Evolutionary conservation across 345 rosid species (phyloP), one percentile per base, ranked within the genome.

Genomic region (Salix brachista): DNA sequence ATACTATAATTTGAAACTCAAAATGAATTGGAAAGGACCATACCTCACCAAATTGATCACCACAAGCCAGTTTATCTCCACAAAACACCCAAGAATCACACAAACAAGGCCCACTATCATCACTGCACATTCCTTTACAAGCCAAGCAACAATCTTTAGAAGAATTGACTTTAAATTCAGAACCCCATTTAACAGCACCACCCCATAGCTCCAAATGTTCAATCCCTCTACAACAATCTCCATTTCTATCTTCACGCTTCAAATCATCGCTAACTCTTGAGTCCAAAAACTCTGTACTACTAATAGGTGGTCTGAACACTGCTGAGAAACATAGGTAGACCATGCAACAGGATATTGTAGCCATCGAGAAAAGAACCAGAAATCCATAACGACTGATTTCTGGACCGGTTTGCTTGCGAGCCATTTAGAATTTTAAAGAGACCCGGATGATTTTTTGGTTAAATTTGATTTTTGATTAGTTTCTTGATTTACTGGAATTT

Each of bases 61-160:
- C 82, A 75, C 89, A 86, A 36, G 80, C 81, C 54, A 74, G 42
- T 37, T 56, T 65, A 72, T 80, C 72, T n/a, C 86, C 89, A 69
- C 89, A 84, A 67, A 75, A 87, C n/a, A 84, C 89, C 87, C 89
- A 87, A 69, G 87, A 84, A 78, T 83, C 77, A 25, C 89, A 87
- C 61, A 79, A 75, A 75, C 87, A 84, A 79, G 83, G 82, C 19
- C 83, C 84, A 23, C 67, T 74, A 2, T 34, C 76, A 8, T 75
- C 85, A 10, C 65, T 26, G 75, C 84, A 86, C 86, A 77, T 83
- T 48, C 54, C 70, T 80, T 87, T 77, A 66, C 89, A 84, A 75
- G 87, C 87, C 85, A 66, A 39, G 71, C 89, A 87, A 70, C 89
- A 87, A 10, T 77, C 77, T 32, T 76, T 72, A 2, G 85, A 72